phyloP scores from a whole-genome alignment of 345 rosid species.

The Salix viminalis region DNA sequence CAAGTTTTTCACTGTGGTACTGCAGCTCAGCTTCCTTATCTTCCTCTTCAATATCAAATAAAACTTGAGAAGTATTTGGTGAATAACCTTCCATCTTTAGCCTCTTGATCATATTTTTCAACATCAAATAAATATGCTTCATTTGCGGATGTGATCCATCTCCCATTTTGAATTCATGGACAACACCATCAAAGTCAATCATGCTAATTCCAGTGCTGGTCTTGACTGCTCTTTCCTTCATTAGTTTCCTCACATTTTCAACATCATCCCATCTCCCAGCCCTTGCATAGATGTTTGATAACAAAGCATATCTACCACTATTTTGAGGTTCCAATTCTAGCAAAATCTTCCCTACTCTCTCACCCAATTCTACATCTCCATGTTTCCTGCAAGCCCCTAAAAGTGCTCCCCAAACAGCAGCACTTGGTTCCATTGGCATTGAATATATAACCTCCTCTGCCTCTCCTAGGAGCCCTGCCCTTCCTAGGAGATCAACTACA shows the following conservation, averaged over 20 bases:
- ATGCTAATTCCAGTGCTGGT: slow-evolving; percentile 34
- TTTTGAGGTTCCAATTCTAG: slow-evolving; percentile 38
- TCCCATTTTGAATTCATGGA: slow-evolving; percentile 43
- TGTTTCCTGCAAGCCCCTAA: slow-evolving; percentile 42
- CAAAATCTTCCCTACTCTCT: slow-evolving; percentile 35
- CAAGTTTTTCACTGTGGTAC: slow-evolving; percentile 45
- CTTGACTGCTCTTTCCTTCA: slow-evolving; percentile 45
- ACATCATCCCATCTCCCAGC: slow-evolving; percentile 44
- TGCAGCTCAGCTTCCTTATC: slow-evolving; percentile 33
- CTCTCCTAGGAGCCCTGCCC: slow-evolving; percentile 34
- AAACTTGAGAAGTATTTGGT: slow-evolving; percentile 33
- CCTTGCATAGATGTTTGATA: slow-evolving; percentile 44
- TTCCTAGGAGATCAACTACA: slow-evolving; percentile 39
- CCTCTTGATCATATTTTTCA: slow-evolving; percentile 30
- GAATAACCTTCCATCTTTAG: slow-evolving; percentile 33
- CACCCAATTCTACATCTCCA: slow-evolving; percentile 37
- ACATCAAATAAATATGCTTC: slow-evolving; percentile 26
- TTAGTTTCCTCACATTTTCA: slow-evolving; percentile 30
- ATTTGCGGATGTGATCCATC: slow-evolving; percentile 37
- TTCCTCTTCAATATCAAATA: slow-evolving; percentile 44
- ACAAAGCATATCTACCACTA: slow-evolving; percentile 39
- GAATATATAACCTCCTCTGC: slow-evolving; percentile 36
- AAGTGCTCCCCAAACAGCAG: slow-evolving; percentile 47
- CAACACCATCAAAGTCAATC: slow-evolving; percentile 27
- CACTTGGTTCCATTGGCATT: slow-evolving; percentile 37